Evolutionary conservation across 441 rosid species (phyloP).

Genomic region (Bocquillonia castaneifolia): DNA sequence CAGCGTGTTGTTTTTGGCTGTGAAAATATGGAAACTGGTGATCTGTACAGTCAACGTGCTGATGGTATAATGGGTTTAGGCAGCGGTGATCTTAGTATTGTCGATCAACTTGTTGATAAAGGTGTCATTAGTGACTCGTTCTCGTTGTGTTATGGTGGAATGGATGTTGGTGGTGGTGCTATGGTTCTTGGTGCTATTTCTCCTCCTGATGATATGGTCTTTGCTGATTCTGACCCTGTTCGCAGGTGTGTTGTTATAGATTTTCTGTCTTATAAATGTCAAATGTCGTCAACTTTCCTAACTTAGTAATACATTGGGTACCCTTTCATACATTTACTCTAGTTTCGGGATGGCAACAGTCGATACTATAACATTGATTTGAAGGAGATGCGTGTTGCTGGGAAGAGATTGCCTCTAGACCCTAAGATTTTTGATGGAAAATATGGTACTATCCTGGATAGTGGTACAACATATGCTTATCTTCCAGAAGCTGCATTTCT

Average conservation of each 20-base stretch:
- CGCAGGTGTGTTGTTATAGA: slow-evolving; percentile 64
- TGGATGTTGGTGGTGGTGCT: slow-evolving; percentile 87
- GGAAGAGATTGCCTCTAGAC: slow-evolving; percentile 61
- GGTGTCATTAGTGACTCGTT: slow-evolving; percentile 75
- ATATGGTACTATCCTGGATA: slow-evolving; percentile 73
- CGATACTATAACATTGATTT: slow-evolving; percentile 90
- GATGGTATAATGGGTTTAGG: slow-evolving; percentile 97
- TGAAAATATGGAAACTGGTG: slow-evolving; percentile 85
- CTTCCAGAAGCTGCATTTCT: slow-evolving; percentile 71
- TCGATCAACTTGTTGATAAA: slow-evolving; percentile 82
- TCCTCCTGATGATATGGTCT: slow-evolving; percentile 64
- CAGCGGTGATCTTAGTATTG: slow-evolving; percentile 75
- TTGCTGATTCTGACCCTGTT: slow-evolving; percentile 54
- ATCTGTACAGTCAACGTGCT: slow-evolving; percentile 82
- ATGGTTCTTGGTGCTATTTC: slow-evolving; percentile 87
- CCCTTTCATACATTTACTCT: slow-evolving; percentile 86
- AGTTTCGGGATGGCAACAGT: slow-evolving; percentile 96
- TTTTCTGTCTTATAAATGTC: slow-evolving; percentile 7
- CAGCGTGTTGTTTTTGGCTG: slow-evolving; percentile 87
- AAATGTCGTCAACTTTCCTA: slow-evolving; percentile 34
- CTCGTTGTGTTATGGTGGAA: slow-evolving; percentile 90
- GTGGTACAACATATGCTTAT: slow-evolving; percentile 91
- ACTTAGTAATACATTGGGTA: slow-evolving; percentile 47
- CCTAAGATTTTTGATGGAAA: slow-evolving; percentile 67
- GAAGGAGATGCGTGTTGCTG: slow-evolving; percentile 86